These are phyloP conservation scores for Hymenoscyphus repandus DNA, from an alignment of 2,329 filamentous ascomycete species.

Conservation along the genomic window DNA sequence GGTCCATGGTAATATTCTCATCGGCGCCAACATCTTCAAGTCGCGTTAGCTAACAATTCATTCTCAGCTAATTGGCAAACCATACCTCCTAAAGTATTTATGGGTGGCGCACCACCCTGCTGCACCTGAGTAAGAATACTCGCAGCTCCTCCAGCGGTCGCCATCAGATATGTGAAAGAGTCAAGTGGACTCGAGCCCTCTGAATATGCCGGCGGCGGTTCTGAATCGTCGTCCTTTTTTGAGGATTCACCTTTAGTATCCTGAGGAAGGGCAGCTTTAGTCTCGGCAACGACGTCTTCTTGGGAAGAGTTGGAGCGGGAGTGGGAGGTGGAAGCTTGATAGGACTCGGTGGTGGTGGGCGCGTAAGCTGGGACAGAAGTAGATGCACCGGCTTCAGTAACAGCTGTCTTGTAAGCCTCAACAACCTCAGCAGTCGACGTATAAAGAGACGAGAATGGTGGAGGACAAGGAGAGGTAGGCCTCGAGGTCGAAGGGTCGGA, in stretches of 20 bases:
- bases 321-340: constrained; percentile 19
- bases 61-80: constrained; percentile 1
- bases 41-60: constrained; percentile 10
- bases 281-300: constrained; percentile 58
- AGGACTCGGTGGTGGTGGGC: constrained; percentile 35
- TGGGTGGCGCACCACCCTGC: constrained; percentile 63
- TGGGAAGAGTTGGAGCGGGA: background rate
- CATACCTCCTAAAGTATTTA: constrained; percentile 83
- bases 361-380: constrained; percentile 51
- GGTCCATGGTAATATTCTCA: constrained; percentile 90
- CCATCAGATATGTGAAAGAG: constrained; percentile 96
- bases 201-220: constrained; percentile 92
- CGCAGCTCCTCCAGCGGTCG: constrained; percentile 81
- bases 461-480: constrained; percentile 40
- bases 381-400: constrained; percentile 34
- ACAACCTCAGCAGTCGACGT: constrained; percentile 35
- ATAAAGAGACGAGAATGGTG: constrained; percentile 58
- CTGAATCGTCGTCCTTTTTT: constrained; percentile 75
- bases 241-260: constrained; percentile 74
- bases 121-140: background rate
- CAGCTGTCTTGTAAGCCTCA: constrained; percentile 34
- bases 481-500: constrained; percentile 47
- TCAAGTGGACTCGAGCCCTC: constrained; percentile 90
- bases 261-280: constrained; percentile 76
- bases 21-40: constrained; percentile 71